Evolutionary conservation across 441 rosid genomes (phyloP), one percentile per base, ranked within the genome.

Genomic region (Raphanus hybrid): DNA sequence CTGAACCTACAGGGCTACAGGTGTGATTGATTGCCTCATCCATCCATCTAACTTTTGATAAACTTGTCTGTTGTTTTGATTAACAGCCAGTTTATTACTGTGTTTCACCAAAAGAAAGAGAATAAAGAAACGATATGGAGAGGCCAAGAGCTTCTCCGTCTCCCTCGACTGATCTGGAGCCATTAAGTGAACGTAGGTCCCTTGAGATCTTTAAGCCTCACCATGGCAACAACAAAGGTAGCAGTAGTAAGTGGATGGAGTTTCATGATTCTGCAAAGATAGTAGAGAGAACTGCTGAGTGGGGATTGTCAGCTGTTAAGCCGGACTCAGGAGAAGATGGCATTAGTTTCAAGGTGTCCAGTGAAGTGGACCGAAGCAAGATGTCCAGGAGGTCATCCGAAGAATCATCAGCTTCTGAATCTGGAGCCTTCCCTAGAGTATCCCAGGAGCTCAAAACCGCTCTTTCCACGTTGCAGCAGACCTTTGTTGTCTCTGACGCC

Each of bases 401-500:
- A 75, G 98, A 94, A 79, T 84, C 88, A 2, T 69, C 63, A 35
- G 67, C 82, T 61, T 72, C 81, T 3, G 90, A 86, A 16, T 67
- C 82, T 3, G 91, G 86, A 52, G 73, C 68, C 41, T 74, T 90
- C 67, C 98, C 97, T 3, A 86, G 97, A 70, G 96, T 87, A 43
- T 92, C 97, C 0, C 91, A 90, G 76, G 98, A 92, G 87, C 81
- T 94, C 75, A 94, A 91, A 86, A 90, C 80, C 9, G 98, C 98
- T 81, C 78, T 94, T 60, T 80, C 95, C 12, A 89, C 92, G 2
- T 86, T 94, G 76, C 97, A 92, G 83, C 98, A 92, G 82, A 92
- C 98, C 6, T 94, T 94, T 82, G 97, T 91, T 54, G 98, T 92
- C 67, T 92, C 97, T 20, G 97, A 94, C 74, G 93, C 97, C 5